Evolutionary conservation across 345 rosid genomes (phyloP), one percentile per base, ranked within the genome.

Genomic region (Balakata baccata): DNA sequence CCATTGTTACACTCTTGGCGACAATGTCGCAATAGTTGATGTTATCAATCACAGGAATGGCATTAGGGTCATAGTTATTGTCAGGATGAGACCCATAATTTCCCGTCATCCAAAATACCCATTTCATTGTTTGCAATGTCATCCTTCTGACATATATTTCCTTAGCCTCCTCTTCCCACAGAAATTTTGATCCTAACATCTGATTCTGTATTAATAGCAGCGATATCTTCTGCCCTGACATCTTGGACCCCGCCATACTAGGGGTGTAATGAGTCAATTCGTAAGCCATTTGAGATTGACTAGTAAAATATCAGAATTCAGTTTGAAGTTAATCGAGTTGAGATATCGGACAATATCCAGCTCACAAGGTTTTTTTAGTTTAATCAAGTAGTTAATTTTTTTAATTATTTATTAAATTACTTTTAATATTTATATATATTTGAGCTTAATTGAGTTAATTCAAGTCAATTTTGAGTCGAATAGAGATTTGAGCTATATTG

Each of bases 21-120:
- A 80, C 74, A 71, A 79, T 49, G 68, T 79, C 78, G 0, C 78
- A 73, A 51, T 79, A 79, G 39, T 80, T 80, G 69, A 75, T 75
- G 41, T 80, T 80, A 38, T 71, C 52, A 53, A 80, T 62, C 17
- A 60, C 56, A 20, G 82, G 82, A 54, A 80, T 75, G 11, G 77
- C 79, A 16, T 75, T 70, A 7, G 82, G 82, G 25, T 79, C 78
- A 17, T 70, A 79, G 78, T 79, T 70, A 66, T 79, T 74, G 62
- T 79, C 82, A n/a, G 82, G 82, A 71, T 79, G 82, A 50, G 82
- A 79, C 6, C 82, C 82, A 16, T 79, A 79, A 63, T 71, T 79
- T 68, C 79, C 79, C 11, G 79, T 80, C 76, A 80, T 80, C 82
- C 79, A 75, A 61, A 80, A 80, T 11, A 63, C 82, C 82, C 77